Evolutionary conservation across 164 flowering plant genomes (phyloP), one percentile per base, ranked within the genome.

Genomic region (Cinnamomum micranthum): DNA sequence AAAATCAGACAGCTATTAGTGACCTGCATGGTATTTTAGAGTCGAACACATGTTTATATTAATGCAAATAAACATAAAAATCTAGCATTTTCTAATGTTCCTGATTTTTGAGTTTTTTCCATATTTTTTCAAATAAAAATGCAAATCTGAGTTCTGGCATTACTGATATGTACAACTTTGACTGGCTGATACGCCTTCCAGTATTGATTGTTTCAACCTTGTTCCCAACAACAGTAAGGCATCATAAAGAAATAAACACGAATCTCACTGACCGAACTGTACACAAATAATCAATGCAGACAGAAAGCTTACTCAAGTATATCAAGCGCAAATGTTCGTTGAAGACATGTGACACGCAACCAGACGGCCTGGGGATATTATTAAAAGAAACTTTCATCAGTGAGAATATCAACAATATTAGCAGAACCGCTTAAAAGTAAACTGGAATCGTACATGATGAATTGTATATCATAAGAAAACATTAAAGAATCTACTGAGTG

Each of bases 321-420:
- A 80, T 95, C 99, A 77, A 95, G 95, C 6, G 88, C 91, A 86
- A 93, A 93, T 47, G 90, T 86, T 73, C 98, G 88, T 68, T 92
- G 98, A 65, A 89, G 86, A 70, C 89, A 85, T 80, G 68, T 80
- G 73, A 85, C 89, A 33, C 85, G 95, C 75, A 95, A 78, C 98
- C 97, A 93, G 68, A 68, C 75, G 33, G 91, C 97, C 99, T 95
- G 87, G 63, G 76, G 20, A 74, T 75, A 70, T 25, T 59, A 55
- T 55, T 55, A 17, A 55, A 55, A 15, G n/a, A 51, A 27, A 24
- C 13, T 11, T 41, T 22, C 60, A 47, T 10, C 22, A 41, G 69
- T 73, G 31, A 60, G 22, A 25, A 64, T 60, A 14, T 62, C n/a
- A 70, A 31, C 6, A 12, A 70, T 11, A 50, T 6, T 12, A 50